Conservation (phyloP, 2,329 filamentous ascomycete genomes). For the Fusarium floridanum region DNA sequence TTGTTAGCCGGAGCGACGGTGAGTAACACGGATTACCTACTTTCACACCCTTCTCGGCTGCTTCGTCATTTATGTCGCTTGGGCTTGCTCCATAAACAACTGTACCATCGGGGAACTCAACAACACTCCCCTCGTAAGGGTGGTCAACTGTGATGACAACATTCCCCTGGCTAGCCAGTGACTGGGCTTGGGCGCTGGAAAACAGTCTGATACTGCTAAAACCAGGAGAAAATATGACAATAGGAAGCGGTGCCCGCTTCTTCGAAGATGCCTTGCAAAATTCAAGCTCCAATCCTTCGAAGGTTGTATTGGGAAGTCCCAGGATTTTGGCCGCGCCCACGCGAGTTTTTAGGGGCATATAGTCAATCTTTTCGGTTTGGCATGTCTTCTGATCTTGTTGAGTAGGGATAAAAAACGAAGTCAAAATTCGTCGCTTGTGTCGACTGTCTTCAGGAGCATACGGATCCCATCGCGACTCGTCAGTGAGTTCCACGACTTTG, state of each 20-base stretch:
- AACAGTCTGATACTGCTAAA: constrained; percentile 53
- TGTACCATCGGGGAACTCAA: constrained; percentile 58
- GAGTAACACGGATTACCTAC: not conserved
- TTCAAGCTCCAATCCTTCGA: constrained; percentile 26
- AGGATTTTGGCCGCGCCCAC: not conserved
- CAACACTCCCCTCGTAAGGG: constrained; percentile 56
- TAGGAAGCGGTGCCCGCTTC: constrained; percentile 34
- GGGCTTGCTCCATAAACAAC: constrained; percentile 19
- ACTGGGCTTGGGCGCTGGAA: constrained; percentile 55
- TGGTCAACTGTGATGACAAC: constrained; percentile 62
- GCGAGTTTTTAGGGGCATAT: constrained; percentile 31
- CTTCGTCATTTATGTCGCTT: constrained; percentile 34
- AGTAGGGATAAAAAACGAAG: constrained; percentile 26
- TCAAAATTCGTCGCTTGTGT: constrained; percentile 31
- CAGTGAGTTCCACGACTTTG: constrained; percentile 31
- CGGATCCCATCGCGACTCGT: constrained; percentile 36
- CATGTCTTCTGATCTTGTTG: constrained; percentile 4
- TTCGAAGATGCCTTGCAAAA: constrained; percentile 31
- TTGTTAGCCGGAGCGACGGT: not conserved
- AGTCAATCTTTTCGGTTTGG: constrained; percentile 13
- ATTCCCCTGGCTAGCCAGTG: constrained; percentile 60
- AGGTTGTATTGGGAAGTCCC: constrained; percentile 21
- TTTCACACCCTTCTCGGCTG: constrained; percentile 15
- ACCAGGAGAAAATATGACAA: constrained; percentile 59
- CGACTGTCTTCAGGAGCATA: constrained; percentile 26